Conservation (phyloP, 306 rosid species). For the Vigna reflexopilosa region DNA sequence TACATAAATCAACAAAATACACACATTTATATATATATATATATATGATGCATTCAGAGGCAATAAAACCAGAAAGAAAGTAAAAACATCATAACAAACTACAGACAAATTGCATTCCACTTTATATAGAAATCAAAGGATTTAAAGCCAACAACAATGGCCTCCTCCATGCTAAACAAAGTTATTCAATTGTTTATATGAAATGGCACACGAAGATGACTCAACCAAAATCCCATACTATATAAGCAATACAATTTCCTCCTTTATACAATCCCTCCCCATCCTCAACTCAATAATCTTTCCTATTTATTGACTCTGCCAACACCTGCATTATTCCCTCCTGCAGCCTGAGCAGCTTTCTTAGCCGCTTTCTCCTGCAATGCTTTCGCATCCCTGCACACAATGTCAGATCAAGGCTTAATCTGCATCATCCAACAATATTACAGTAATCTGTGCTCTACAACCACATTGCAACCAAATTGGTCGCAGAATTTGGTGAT, state of each 20-base stretch:
- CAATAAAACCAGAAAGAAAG: not conserved
- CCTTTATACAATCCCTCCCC: not conserved
- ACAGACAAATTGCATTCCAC: slow-evolving; percentile 43
- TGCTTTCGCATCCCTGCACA: slow-evolving; percentile 70
- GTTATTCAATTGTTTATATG: not conserved
- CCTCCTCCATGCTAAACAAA: slow-evolving; percentile 28
- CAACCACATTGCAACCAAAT: not conserved
- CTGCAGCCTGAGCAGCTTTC: slow-evolving; percentile 57
- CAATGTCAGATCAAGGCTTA: not conserved
- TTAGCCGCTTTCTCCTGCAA: slow-evolving; percentile 66
- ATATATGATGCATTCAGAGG: not conserved
- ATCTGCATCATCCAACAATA: not conserved
- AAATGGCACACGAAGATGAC: slow-evolving; percentile 40
- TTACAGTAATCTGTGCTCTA: not conserved
- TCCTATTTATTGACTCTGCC: slow-evolving; percentile 45
- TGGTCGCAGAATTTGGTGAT: not conserved
- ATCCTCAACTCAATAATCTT: slow-evolving; percentile 14
- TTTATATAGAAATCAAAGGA: slow-evolving; percentile 31
- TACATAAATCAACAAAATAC: not conserved
- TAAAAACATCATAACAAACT: not conserved
- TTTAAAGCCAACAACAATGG: slow-evolving; percentile 46
- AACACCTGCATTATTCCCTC: slow-evolving; percentile 59
- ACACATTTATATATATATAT: not conserved
- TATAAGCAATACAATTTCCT: slow-evolving; percentile 33
- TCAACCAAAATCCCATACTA: slow-evolving; percentile 42